A percentile compares a stretch with the other conserved stretches of the same genome.
Evolutionary conservation across 768 basidiomycete species (phyloP).

Genomic region (Cantharellus cinnabarinus): DNA sequence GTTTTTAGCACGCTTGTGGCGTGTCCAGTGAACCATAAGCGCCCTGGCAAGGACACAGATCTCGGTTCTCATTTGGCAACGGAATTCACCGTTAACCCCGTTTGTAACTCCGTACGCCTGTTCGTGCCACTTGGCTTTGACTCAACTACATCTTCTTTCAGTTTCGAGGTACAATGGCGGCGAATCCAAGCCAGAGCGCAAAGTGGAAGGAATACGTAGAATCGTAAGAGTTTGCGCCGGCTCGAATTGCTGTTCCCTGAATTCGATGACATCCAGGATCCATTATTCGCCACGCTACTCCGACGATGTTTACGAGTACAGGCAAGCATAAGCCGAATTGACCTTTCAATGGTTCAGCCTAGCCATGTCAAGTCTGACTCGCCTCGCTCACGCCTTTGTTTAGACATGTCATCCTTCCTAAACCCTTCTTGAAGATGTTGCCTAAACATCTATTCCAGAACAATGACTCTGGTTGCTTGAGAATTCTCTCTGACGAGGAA

Average conservation of each 20-base stretch:
- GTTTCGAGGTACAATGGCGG: neutral
- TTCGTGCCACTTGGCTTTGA: no score
- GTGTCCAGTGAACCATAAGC: no score
- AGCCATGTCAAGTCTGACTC: neutral
- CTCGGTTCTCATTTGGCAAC: no score
- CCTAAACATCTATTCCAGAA: slow-evolving; percentile 65
- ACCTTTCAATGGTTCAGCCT: neutral
- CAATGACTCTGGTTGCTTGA: slow-evolving; percentile 55
- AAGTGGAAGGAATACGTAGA: neutral
- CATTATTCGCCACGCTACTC: slow-evolving; percentile 84
- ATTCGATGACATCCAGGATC: slow-evolving; percentile 29
- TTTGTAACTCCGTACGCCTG: no score
- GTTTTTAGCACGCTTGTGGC: no score
- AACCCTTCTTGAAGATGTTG: slow-evolving; percentile 81
- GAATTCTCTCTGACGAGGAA: slow-evolving; percentile 68
- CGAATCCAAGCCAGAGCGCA: neutral
- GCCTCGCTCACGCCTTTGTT: neutral
- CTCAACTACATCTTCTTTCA: no score
- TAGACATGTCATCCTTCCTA: slow-evolving; percentile 90
- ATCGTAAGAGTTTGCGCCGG: neutral
- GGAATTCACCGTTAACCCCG: no score
- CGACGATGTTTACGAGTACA: slow-evolving; percentile 81
- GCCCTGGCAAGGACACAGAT: no score
- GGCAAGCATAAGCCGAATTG: slow-evolving; percentile 8
- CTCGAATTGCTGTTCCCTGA: neutral